Conservation (phyloP, 78 protist species). For the Dictyostelium brefeldianum region DNA sequence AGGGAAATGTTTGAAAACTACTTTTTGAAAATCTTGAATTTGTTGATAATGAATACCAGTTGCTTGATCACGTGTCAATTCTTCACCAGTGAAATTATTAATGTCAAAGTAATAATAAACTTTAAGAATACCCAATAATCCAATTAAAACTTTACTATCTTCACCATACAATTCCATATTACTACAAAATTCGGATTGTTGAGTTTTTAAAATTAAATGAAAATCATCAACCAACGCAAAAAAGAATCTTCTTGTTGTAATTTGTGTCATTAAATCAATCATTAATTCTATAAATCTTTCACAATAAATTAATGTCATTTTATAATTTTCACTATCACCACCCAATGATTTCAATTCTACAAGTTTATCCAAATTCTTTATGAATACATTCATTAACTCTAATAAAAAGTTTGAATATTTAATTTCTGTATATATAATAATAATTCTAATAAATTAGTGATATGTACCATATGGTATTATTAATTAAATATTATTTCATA, state of each 20-base stretch:
- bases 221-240: slow-evolving; percentile 81
- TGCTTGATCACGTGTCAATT: slow-evolving; percentile 84
- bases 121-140: slow-evolving; percentile 17
- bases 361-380: slow-evolving; percentile 5
- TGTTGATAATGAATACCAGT: slow-evolving; percentile 66
- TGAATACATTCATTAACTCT: slow-evolving; percentile 7
- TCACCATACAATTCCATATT: not conserved
- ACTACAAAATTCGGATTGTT: slow-evolving; percentile 1
- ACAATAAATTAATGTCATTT: slow-evolving; percentile 33
- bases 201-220: slow-evolving; percentile 77
- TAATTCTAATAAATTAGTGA: not conserved
- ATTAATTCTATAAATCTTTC: slow-evolving; percentile 87
- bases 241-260: slow-evolving; percentile 95
- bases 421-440: not conserved
- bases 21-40: slow-evolving; percentile 82
- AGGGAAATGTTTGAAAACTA: slow-evolving; percentile 68
- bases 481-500: too few relatives aligned
- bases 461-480: too few relatives aligned
- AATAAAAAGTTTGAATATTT: slow-evolving; percentile 34
- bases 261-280: slow-evolving; percentile 89
- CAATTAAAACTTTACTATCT: not conserved
- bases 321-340: not conserved
- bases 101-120: slow-evolving; percentile 79
- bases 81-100: slow-evolving; percentile 91
- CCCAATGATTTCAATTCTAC: not conserved